Evolutionary conservation across 2,329 filamentous ascomycete species (phyloP).

Genomic region (Dissoconium aciculare): DNA sequence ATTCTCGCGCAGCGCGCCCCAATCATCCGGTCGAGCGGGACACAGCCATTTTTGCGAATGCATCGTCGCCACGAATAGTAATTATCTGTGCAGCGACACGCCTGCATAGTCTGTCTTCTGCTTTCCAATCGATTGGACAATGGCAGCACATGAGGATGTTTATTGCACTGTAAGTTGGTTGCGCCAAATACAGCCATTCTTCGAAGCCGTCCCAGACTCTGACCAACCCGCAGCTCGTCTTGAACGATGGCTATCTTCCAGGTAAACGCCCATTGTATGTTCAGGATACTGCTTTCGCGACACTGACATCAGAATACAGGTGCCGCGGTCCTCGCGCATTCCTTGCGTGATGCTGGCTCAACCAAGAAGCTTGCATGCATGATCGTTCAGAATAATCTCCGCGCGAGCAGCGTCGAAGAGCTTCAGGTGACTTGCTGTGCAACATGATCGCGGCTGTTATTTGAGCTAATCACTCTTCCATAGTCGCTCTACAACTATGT

Average conservation of each 20-base stretch:
- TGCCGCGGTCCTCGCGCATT: constrained; percentile 85
- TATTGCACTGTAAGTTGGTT: constrained; percentile 50
- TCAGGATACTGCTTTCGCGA: constrained; percentile 3
- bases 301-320: constrained; percentile 38
- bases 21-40: too few species aligned
- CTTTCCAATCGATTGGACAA: too few species aligned
- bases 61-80: too few species aligned
- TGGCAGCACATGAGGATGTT: too few species aligned
- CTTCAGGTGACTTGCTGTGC: constrained; percentile 48
- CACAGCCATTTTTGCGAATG: too few species aligned
- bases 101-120: too few species aligned
- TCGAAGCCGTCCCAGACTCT: neutral
- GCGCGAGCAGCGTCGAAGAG: constrained; percentile 58
- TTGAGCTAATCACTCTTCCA: constrained; percentile 1
- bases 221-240: constrained; percentile 52
- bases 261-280: constrained; percentile 39
- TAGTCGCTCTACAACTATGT: constrained; percentile 78
- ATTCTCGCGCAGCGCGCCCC: too few species aligned
- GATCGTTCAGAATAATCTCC: constrained; percentile 66
- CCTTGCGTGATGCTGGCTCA: constrained; percentile 77
- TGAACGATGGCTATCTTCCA: constrained; percentile 85
- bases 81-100: too few species aligned
- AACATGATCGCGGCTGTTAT: too few species aligned
- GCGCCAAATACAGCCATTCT: too few species aligned
- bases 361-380: constrained; percentile 73